Base-by-base conservation (phyloP, 2,329 filamentous ascomycete species). In the Clonostachys sp. region DNA sequence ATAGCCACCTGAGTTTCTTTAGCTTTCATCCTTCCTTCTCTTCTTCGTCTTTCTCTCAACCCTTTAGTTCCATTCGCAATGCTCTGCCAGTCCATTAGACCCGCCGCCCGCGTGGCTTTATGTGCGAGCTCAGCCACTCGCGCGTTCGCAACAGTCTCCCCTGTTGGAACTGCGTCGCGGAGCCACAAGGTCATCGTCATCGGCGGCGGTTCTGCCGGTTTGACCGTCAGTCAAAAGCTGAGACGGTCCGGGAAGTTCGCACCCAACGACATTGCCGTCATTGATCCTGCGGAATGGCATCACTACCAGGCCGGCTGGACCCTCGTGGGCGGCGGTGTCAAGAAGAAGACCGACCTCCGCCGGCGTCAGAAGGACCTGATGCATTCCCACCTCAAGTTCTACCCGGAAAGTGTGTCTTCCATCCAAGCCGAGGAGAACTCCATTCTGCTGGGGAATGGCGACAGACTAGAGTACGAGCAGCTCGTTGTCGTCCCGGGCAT, bases 241-340 rank as follows among this genome's bases (percentile, higher is more conserved):
- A 74, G 87, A 5, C 74, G 74, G 3, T 70, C 72, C 1, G 81
- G 80, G 41, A 72, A 72, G 24, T 86, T 85, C 56, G 53, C 62
- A 1, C 65, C 72, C 41, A 70, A 81, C 34, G 83, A 87, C 50
- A 84, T 87, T 50, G 83, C 83, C 30, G 56, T 87, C 24, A 65
- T 87, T 41, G 83, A 87, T 52, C 83, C 83, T 0, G 73, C 83
- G 1, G 59, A 66, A 53, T 83, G 74, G 71, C 83, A 87, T 58
- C 73, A 87, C 65, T 87, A 86, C 60, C 83, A 87, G 61, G 81
- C 83, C 1, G 83, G 83, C 46, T 87, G 83, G 83, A 87, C 84
- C 3, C 70, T 87, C 2, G 83, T 86, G 3, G 83, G 83, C 41
- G 82, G 79, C 38, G 83, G 83, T 5, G 70, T 87, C 38, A 86